Evolutionary conservation across 257 asterid genomes (phyloP), one percentile per base, ranked within the genome.

Genomic region (Salvia splendens): DNA sequence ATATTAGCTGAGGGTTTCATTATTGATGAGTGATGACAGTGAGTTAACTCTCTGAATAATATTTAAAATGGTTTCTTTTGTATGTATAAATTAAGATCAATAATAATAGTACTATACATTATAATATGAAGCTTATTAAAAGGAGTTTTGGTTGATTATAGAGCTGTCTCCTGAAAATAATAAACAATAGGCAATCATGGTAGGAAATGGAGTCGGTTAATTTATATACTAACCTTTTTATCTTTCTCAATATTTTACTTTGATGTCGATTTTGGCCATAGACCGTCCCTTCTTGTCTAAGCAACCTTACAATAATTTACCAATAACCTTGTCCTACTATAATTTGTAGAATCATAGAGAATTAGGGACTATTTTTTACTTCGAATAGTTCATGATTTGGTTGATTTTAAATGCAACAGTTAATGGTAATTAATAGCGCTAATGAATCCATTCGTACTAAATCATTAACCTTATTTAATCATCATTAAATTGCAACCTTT

Each of bases 41-140:
- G 83, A 60, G 61, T 68, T 78, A 73, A 75, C 78, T 78, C 80
- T 84, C 69, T 69, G 55, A 84, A 91, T 82, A 95, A 91, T 86
- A 88, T 96, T 83, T 77, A 68, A 74, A 80, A 75, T 80, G 77
- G 80, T 78, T 76, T 80, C 84, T 70, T 51, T 83, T 70, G 61
- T 61, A 36, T 64, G 70, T 9, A 75, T 67, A 70, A 65, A 83
- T 79, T 86, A 76, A 82, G 72, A 45, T 70, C 71, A 57, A 61
- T 30, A 53, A 11, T 46, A 72, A 77, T 77, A 63, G 47, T 81
- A 33, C 30, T 24, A 24, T 24, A 24, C 1, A n/a, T 32, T 57
- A 28, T 14, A 58, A 45, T 65, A 69, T 68, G 61, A 59, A 47
- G 46, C 64, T 42, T 73, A 20, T 68, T 24, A 71, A 58, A 73